Percentiles rank a stretch among this genome's conserved stretches.
Evolutionary conservation across 164 flowering plant genomes (phyloP).

Genomic region (Litsea cubeba): DNA sequence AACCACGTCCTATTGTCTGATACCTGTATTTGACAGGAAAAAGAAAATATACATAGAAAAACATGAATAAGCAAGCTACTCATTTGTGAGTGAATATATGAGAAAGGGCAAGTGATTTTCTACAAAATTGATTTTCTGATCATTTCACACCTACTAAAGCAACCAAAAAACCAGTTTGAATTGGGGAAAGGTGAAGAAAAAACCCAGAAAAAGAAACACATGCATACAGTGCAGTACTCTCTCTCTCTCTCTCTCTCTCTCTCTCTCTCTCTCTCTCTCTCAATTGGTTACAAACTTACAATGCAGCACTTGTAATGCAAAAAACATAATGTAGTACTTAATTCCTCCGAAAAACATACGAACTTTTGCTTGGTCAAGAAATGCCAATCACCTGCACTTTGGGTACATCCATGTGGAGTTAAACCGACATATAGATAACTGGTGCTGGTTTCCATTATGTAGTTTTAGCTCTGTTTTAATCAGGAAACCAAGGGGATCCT

Average conservation of each 20-base stretch:
- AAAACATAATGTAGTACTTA: no score
- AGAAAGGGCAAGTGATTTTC: neutral
- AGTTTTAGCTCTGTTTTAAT: neutral
- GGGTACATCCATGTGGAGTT: neutral
- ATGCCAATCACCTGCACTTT: neutral
- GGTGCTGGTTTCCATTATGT: neutral
- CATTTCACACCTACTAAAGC: neutral
- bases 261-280: no score
- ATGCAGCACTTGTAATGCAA: no score
- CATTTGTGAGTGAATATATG: neutral
- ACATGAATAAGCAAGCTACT: neutral
- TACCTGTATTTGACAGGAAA: constrained; percentile 24
- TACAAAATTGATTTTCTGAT: neutral
- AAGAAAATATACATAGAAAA: neutral
- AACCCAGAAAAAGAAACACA: neutral
- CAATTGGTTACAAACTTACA: no score
- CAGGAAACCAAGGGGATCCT: neutral
- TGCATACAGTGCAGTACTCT: neutral
- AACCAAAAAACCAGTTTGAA: neutral
- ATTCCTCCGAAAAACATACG: no score
- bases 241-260: no score
- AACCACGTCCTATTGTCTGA: constrained; percentile 29
- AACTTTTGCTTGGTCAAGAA: neutral
- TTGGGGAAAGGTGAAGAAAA: neutral
- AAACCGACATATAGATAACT: neutral